These are phyloP conservation scores for Irpex sp. DNA, from an alignment of 1,284 basidiomycete genomes.

Conservation along the genomic window DNA sequence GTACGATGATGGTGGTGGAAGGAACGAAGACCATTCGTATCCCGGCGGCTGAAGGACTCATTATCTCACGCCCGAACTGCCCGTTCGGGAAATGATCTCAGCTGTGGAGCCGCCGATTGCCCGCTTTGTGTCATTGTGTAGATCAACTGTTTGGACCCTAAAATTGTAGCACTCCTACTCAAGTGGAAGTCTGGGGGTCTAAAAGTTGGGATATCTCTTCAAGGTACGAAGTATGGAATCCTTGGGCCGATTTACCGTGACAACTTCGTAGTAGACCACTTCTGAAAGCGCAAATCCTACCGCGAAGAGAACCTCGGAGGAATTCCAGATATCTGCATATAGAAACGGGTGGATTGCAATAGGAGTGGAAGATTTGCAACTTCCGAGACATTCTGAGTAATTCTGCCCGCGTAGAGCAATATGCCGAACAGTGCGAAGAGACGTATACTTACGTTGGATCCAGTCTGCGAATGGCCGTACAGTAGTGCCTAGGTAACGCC, in stretches of 20 bases:
- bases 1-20: neutral
- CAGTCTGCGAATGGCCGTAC: neutral
- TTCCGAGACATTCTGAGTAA: no score
- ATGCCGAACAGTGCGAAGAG: neutral
- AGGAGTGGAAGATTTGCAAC: no score
- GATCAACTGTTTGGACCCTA: no score
- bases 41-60: neutral
- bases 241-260: neutral
- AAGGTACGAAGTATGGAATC: no score
- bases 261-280: neutral
- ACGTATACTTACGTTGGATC: neutral
- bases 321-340: neutral
- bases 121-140: no score
- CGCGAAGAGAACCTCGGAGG: neutral
- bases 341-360: neutral
- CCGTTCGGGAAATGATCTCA: neutral
- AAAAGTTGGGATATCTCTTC: no score
- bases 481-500: neutral
- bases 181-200: no score
- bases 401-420: no score
- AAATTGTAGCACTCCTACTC: no score
- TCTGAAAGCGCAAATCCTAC: neutral
- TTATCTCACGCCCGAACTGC: neutral
- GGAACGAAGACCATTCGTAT: neutral
- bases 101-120: neutral